Conservation (phyloP, 164 flowering plant species). For the Nymphaea colorata region DNA sequence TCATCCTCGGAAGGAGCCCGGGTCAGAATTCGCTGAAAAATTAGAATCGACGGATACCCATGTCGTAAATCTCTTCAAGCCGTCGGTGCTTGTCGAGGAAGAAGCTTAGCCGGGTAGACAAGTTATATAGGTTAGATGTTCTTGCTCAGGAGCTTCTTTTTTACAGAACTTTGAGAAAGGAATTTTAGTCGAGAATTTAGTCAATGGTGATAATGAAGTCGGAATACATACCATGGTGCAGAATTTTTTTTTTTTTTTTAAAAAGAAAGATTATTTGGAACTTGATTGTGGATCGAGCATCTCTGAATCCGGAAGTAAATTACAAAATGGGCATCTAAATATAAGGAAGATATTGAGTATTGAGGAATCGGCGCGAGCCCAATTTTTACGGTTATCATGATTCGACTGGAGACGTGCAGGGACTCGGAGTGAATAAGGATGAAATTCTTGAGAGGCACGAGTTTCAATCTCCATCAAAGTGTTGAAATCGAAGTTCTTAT, state of each 20-base stretch:
- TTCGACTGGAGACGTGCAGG: conserved; percentile 37
- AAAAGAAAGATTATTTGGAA: not conserved
- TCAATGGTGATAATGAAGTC: not conserved
- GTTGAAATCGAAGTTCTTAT: conserved; percentile 14
- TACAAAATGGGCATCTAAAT: conserved; percentile 63
- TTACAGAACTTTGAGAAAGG: not conserved
- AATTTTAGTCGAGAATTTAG: not conserved
- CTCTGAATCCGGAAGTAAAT: conserved; percentile 32
- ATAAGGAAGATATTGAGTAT: conserved; percentile 48
- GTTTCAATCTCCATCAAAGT: not conserved
- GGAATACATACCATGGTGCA: not conserved
- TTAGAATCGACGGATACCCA: not conserved
- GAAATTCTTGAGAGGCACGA: conserved; percentile 41
- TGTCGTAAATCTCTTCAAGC: conserved; percentile 24
- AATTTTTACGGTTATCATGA: conserved; percentile 53
- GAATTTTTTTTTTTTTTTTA: too few species aligned
- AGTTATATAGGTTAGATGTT: conserved; percentile 30
- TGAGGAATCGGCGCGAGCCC: conserved; percentile 74
- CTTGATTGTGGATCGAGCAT: conserved; percentile 11
- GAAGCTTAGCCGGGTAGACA: conserved; percentile 40
- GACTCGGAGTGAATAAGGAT: conserved; percentile 52
- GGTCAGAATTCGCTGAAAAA: not conserved
- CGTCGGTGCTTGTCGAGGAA: conserved; percentile 63
- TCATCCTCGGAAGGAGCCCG: not conserved
- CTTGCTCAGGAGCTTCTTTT: not conserved